A percentile compares a stretch with the other conserved stretches of the same genome.
phyloP scores from a whole-genome alignment of 352 stramenopile species.

The Elongisporangium undulatum region DNA sequence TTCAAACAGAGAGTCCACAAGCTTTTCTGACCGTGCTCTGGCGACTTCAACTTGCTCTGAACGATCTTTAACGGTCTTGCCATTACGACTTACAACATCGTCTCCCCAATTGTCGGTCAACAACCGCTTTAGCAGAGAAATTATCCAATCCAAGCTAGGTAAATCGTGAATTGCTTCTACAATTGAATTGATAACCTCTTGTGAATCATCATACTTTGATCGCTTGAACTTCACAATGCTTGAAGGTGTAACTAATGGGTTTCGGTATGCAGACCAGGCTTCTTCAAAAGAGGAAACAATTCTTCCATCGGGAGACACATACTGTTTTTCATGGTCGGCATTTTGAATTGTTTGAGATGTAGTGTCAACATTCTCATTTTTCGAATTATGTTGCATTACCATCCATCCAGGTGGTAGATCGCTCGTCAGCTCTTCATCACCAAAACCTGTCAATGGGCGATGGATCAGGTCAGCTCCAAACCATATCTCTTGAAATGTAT shows the following conservation, averaged over 20 bases:
- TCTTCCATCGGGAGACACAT: conserved; percentile 52
- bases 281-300: conserved; percentile 43
- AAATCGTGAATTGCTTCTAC: conserved; percentile 76
- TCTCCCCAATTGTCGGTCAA: conserved; percentile 11
- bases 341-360: neutral
- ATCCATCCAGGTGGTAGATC: conserved; percentile 55
- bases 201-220: conserved; percentile 58
- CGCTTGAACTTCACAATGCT: conserved; percentile 62
- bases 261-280: conserved; percentile 57
- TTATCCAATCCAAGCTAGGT: conserved; percentile 68
- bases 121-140: conserved; percentile 58
- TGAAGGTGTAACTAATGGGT: conserved; percentile 43
- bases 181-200: conserved; percentile 58
- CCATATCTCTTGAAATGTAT: conserved; percentile 85
- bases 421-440: conserved; percentile 13
- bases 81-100: conserved; percentile 15
- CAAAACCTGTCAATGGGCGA: conserved; percentile 30
- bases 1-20: conserved; percentile 60
- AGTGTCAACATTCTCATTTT: neutral
- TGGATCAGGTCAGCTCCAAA: conserved; percentile 63
- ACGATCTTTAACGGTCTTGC: conserved; percentile 28
- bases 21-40: conserved; percentile 47
- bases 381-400: conserved; percentile 1
- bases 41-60: conserved; percentile 46
- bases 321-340: conserved; percentile 3